Conservation (phyloP, 176 grass and related monocot genomes). For the Ensete ventricosum region DNA sequence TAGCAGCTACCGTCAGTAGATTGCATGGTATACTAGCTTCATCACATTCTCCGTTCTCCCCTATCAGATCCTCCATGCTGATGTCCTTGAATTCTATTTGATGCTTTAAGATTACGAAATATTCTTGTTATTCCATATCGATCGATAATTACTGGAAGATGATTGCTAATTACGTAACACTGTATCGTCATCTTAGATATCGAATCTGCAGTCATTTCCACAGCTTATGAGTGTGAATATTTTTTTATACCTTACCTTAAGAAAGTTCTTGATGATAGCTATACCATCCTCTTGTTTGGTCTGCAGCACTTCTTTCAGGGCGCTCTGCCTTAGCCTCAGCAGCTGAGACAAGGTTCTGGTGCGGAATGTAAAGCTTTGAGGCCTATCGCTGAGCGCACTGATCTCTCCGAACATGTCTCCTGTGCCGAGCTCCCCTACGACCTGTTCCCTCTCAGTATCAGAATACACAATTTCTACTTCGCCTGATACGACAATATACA, state of each 20-base stretch:
- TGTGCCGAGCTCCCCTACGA: slow-evolving; percentile 32
- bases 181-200: no score
- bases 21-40: slow-evolving; percentile 57
- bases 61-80: slow-evolving; percentile 49
- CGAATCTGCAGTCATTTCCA: not conserved
- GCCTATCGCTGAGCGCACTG: slow-evolving; percentile 52
- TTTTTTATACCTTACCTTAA: slow-evolving; percentile 36
- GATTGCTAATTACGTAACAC: not conserved
- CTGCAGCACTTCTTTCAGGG: slow-evolving; percentile 85
- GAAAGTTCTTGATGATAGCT: slow-evolving; percentile 73
- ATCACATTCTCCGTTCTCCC: slow-evolving; percentile 32
- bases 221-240: not conserved
- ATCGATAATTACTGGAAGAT: not conserved
- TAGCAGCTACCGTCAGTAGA: slow-evolving; percentile 59
- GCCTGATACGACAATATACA: slow-evolving; percentile 70
- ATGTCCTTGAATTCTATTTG: slow-evolving; percentile 74
- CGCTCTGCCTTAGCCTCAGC: slow-evolving; percentile 60
- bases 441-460: slow-evolving; percentile 30
- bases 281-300: slow-evolving; percentile 64
- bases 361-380: slow-evolving; percentile 69
- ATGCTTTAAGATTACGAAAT: slow-evolving; percentile 38
- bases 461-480: slow-evolving; percentile 49
- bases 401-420: slow-evolving; percentile 70
- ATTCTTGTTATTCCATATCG: not conserved
- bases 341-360: slow-evolving; percentile 81